These are phyloP conservation scores for Hypoxylon rubiginosum DNA, from an alignment of 2,329 filamentous ascomycete species.

Conservation along the genomic window DNA sequence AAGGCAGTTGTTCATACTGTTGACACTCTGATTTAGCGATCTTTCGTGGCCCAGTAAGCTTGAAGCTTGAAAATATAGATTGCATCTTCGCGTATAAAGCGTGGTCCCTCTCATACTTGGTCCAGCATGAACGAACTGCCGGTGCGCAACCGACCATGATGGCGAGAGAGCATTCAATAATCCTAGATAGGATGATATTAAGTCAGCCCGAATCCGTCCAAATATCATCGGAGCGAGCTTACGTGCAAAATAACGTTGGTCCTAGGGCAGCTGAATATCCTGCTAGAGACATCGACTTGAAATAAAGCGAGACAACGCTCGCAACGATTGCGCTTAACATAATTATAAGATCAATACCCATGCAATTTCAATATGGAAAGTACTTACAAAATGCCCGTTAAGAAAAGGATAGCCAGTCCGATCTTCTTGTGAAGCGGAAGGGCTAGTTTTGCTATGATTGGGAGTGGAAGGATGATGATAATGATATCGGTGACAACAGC, in stretches of 20 bases:
- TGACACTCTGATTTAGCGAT: too few species aligned
- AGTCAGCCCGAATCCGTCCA: neutral
- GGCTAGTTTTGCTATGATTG: conserved; percentile 1
- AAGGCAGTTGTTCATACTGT: too few species aligned
- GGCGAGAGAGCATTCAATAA: conserved; percentile 16
- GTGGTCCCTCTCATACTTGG: neutral
- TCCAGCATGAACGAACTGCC: conserved; percentile 13
- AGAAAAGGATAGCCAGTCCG: conserved; percentile 15
- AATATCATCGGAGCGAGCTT: neutral
- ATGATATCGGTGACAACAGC: conserved; percentile 13
- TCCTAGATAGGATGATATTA: neutral
- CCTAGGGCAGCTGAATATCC: neutral
- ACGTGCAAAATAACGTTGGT: neutral
- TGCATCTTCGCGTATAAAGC: neutral
- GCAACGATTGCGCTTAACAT: neutral
- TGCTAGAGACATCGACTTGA: neutral
- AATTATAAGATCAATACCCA: neutral
- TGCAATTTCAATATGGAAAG: neutral
- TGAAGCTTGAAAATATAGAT: too few species aligned
- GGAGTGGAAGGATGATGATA: conserved; percentile 11
- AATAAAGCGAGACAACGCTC: neutral
- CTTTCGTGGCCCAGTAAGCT: too few species aligned
- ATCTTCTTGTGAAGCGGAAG: conserved; percentile 15
- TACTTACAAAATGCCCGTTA: conserved; percentile 15
- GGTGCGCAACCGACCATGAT: conserved; percentile 21